phyloP scores from a whole-genome alignment of 352 stramenopile species.

The Halophytophthora polymorphica region DNA sequence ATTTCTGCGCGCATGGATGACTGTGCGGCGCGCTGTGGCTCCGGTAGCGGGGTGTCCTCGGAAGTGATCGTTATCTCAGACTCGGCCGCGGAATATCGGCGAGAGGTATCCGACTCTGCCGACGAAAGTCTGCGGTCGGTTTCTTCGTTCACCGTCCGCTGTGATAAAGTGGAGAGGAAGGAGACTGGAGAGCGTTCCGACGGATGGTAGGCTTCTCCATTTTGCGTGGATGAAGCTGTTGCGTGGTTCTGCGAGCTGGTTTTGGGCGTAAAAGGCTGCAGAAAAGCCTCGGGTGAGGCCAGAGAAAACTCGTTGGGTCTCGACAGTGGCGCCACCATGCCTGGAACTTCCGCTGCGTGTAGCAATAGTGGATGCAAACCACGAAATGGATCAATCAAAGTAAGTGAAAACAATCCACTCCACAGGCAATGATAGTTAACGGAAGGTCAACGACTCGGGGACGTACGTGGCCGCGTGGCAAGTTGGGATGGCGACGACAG shows the following conservation, averaged over 20 bases:
- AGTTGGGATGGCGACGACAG: constrained; percentile 15
- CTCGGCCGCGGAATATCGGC: too few relatives aligned
- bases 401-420: too few relatives aligned
- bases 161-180: constrained; percentile 15
- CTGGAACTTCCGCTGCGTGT: constrained; percentile 12
- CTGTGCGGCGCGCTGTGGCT: constrained; percentile 4
- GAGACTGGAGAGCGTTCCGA: constrained; percentile 11
- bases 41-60: constrained; percentile 1
- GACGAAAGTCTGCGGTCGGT: neutral
- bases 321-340: constrained; percentile 3
- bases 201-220: constrained; percentile 3
- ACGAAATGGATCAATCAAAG: too few relatives aligned
- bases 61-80: neutral
- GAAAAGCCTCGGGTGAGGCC: constrained; percentile 7
- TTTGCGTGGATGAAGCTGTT: constrained; percentile 1
- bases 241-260: neutral
- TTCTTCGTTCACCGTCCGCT: constrained; percentile 4
- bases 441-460: neutral
- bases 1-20: constrained; percentile 30
- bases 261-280: constrained; percentile 3
- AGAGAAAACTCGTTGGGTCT: constrained; percentile 10
- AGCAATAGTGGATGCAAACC: neutral
- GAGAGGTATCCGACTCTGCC: too few relatives aligned
- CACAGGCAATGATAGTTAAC: too few relatives aligned
- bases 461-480: constrained; percentile 19